A percentile compares a stretch with the other conserved stretches of the same genome.
Conservation (phyloP, 108 stramenopile genomes). For the Cyclotella atomus region DNA sequence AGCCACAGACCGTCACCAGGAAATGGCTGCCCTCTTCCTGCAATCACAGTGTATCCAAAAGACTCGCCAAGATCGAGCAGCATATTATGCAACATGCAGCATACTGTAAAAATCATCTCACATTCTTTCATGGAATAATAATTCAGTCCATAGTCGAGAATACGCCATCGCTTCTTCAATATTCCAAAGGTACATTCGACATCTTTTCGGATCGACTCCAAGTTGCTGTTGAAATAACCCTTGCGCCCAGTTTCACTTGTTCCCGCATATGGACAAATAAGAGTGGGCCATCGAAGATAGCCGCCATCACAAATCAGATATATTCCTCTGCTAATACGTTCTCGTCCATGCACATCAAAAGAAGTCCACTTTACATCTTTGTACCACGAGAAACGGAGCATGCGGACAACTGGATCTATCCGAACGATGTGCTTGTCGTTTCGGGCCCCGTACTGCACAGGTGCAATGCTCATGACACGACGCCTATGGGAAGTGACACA, state of each 20-base stretch:
- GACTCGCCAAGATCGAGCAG: no score
- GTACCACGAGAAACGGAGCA: slow-evolving; percentile 14
- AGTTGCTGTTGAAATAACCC: slow-evolving; percentile 10
- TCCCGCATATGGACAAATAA: slow-evolving; percentile 40
- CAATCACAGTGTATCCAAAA: no score
- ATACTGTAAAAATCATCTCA: no score
- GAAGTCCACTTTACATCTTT: slow-evolving; percentile 15
- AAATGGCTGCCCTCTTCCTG: no score
- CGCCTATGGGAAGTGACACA: slow-evolving; percentile 8
- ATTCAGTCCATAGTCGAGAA: no score
- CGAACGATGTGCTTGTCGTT: slow-evolving; percentile 33
- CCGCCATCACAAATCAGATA: slow-evolving; percentile 56
- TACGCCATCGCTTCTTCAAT: no score
- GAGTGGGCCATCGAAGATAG: slow-evolving; percentile 46
- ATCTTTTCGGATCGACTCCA: slow-evolving; percentile 61
- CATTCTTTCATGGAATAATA: no score
- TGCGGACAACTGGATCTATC: neutral
- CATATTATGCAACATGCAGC: no score
- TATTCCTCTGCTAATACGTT: neutral
- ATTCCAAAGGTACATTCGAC: no score
- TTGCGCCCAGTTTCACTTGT: neutral
- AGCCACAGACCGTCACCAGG: no score
- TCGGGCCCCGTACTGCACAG: slow-evolving; percentile 15
- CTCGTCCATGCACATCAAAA: neutral
- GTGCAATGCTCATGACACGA: neutral